Evolutionary conservation across 768 basidiomycete species (phyloP), one percentile per base, ranked within the genome.

Genomic region (Hericium rajendrae): DNA sequence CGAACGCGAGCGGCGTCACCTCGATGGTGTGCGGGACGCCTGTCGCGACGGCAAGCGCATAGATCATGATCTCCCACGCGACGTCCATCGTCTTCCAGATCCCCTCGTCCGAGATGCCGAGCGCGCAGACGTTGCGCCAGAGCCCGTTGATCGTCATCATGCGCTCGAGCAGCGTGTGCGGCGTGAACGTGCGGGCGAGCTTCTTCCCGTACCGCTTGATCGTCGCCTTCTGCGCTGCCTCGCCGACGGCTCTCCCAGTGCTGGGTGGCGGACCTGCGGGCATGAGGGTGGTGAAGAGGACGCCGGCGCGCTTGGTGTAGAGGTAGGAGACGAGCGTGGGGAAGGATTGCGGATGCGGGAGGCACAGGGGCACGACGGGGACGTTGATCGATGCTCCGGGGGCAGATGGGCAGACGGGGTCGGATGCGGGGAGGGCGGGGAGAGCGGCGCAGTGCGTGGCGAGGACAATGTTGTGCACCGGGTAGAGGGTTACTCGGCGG

Each of bases 401-500:
- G 54, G 59, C 48, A 41, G 71, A 56, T 26, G 13, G 69, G 59
- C 37, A 69, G 49, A 65, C 52, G 10, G 69, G 65, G 39, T 64
- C 56, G 3, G 72, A 62, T 9, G 73, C 62, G 0, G 82, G 79
- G 26, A 87, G 74, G 22, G 75, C 69, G 1, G 85, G 82, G 6
- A 91, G 75, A 46, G 78, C 74, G 16, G 87, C 72, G 67, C 86
- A 91, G 65, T 87, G 76, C 0, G 84, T 74, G 6, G 84, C 84
- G 55, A 91, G 76, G 46, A 91, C 75, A 53, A 88, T 69, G 38
- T 81, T 80, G 70, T 92, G 89, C 11, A 81, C 77, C 4, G 90
- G 84, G 61, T 79, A 84, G 54, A 91, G 50, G 28, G 51, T 59
- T 16, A 63, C 57, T 3, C 57, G 53, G 8, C 56, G 55, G n/a